Evolutionary conservation across 495 filamentous ascomycete genomes (phyloP).

Genomic region (Penicillium macrosclerotiorum): DNA sequence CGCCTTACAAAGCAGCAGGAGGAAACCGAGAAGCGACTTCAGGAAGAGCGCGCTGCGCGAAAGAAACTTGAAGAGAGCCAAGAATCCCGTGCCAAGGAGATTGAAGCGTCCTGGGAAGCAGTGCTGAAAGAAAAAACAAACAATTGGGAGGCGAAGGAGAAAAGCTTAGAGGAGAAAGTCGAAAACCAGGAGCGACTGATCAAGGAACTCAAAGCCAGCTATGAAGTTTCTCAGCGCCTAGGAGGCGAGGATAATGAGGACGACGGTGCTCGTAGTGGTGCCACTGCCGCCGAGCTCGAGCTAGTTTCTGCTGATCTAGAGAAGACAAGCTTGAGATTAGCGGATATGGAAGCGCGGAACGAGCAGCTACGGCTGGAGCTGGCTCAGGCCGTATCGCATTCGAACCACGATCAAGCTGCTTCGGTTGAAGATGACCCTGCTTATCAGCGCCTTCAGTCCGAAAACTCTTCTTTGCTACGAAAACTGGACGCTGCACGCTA

Average conservation of each 20-base stretch:
- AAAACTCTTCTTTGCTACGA: conserved; percentile 85
- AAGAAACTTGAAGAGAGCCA: conserved; percentile 73
- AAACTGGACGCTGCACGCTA: conserved; percentile 79
- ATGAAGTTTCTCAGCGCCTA: conserved; percentile 91
- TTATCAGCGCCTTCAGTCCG: conserved; percentile 80
- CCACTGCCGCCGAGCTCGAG: conserved; percentile 87
- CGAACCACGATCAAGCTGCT: conserved; percentile 54
- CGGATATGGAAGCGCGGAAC: conserved; percentile 91
- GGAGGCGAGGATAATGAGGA: conserved; percentile 66
- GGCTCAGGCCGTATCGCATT: conserved; percentile 78
- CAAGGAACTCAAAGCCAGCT: conserved; percentile 93
- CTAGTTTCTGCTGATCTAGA: conserved; percentile 90
- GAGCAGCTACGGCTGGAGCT: conserved; percentile 89
- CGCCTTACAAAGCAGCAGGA: conserved; percentile 91
- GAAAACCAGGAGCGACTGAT: conserved; percentile 90
- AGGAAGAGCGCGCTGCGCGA: conserved; percentile 68
- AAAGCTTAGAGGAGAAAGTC: conserved; percentile 84
- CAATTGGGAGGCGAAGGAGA: conserved; percentile 96
- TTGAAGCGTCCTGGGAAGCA: conserved; percentile 85
- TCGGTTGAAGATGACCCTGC: conserved; percentile 81
- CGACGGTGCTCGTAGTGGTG: conserved; percentile 54
- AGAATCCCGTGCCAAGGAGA: conserved; percentile 76
- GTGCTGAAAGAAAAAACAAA: conserved; percentile 93
- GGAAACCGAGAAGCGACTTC: conserved; percentile 71
- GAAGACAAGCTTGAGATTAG: conserved; percentile 79